Evolutionary conservation across 106 monocot genomes (phyloP).

Genomic region (Alisma plantagoaquatica): DNA sequence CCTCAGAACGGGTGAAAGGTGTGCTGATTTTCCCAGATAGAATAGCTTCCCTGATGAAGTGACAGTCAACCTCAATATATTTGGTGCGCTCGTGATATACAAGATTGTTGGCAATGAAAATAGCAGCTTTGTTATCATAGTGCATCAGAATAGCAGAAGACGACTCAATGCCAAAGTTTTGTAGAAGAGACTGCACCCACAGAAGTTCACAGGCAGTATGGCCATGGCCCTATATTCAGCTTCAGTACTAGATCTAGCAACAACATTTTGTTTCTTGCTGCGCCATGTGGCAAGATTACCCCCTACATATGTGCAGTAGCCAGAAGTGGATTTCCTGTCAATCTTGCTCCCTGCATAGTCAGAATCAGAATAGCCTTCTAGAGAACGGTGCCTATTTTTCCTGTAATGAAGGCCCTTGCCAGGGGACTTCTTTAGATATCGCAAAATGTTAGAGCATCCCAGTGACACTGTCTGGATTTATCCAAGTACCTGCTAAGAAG

Average conservation of each 20-base stretch:
- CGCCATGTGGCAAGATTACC: not conserved
- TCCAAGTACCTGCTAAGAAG: no score
- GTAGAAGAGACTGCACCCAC: not conserved
- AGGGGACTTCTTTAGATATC: no score
- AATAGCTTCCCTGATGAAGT: not conserved
- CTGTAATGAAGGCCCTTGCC: no score
- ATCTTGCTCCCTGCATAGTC: no score
- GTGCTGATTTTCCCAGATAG: not conserved
- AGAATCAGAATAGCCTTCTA: no score
- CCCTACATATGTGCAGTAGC: not conserved
- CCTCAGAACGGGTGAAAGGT: not conserved
- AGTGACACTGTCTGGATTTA: no score
- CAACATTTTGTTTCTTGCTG: not conserved
- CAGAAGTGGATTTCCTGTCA: not conserved
- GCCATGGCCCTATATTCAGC: not conserved
- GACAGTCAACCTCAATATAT: not conserved
- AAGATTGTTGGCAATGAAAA: not conserved
- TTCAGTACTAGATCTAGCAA: not conserved
- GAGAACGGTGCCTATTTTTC: no score
- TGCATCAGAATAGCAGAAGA: not conserved
- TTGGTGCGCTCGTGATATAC: not conserved
- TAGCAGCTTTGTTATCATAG: not conserved
- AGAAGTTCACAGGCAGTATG: no score
- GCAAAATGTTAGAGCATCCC: no score
- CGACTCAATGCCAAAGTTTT: not conserved